These are phyloP conservation scores for Iberis pinnata DNA, from an alignment of 345 rosid genomes.

Conservation along the genomic window DNA sequence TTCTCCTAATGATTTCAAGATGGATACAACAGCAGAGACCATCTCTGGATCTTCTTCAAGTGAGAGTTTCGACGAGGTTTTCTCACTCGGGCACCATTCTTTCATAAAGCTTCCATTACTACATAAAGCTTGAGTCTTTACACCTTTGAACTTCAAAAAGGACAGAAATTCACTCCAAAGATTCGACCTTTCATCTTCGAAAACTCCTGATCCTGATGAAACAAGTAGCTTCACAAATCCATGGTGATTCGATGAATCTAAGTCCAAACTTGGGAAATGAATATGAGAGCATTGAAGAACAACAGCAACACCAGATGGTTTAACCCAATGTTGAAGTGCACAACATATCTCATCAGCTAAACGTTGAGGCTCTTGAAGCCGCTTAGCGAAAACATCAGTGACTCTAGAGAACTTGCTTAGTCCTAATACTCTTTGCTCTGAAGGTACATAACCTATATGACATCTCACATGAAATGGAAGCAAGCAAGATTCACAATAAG, in stretches of 20 bases:
- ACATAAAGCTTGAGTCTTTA: constrained; percentile 32
- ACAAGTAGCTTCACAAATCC: constrained; percentile 49
- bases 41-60: constrained; percentile 41
- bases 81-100: constrained; percentile 67
- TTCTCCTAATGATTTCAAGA: constrained; percentile 74
- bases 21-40: constrained; percentile 62
- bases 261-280: constrained; percentile 55
- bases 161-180: constrained; percentile 63
- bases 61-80: constrained; percentile 31
- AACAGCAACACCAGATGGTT: constrained; percentile 84
- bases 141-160: constrained; percentile 56
- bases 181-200: constrained; percentile 48
- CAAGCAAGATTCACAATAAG: constrained; percentile 87
- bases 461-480: constrained; percentile 84
- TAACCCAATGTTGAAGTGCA: constrained; percentile 67
- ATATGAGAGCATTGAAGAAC: constrained; percentile 77
- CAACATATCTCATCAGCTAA: constrained; percentile 68
- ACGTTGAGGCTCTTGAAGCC: constrained; percentile 83
- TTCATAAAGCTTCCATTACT: constrained; percentile 24
- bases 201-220: constrained; percentile 71
- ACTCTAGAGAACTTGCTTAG: constrained; percentile 92
- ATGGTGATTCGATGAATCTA: constrained; percentile 33
- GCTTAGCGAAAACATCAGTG: constrained; percentile 73
- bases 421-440: constrained; percentile 70
- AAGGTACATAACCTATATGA: constrained; percentile 85